Evolutionary conservation across 208 protist species (phyloP), one percentile per base, ranked within the genome.

Genomic region (Leishmania tarentolae): DNA sequence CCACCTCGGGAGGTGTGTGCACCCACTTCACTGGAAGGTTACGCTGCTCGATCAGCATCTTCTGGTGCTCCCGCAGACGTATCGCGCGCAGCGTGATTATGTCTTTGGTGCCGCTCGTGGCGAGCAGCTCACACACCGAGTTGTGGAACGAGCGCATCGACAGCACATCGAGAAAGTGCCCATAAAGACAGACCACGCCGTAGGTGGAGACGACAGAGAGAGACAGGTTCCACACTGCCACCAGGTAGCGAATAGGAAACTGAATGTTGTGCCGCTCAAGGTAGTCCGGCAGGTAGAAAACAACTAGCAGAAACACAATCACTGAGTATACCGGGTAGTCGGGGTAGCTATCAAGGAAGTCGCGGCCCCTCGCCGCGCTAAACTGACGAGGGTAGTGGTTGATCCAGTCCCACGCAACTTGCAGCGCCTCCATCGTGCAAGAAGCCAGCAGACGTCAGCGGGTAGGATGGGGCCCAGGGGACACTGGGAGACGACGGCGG

Each of bases 141-240:
- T 84, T 75, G 42, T 81, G 82, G 75, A 80, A 46, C 0, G 31
- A 53, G 61, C 73, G 35, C 5, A 85, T 71, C 2, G 70, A 68
- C 13, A 91, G 80, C n/a, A 65, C 53, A 11, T 50, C 0, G 0
- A 28, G 84, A 70, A 35, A 81, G 77, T 78, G 95, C 50, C 21
- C 75, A 82, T 89, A 57, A 21, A 79, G 87, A 85, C 87, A 85
- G 69, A 88, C 81, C 40, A 88, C 80, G n/a, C 93, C 94, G 37
- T 87, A 73, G 37, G 92, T 81, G 40, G 93, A 97, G 73, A 95
- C 96, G 42, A 88, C 35, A 15, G 93, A 88, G 31, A 98, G 87
- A 28, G 93, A 79, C 24, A 95, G 80, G 74, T 98, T 98, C 96
- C 96, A 98, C 7, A 35, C 57, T 46, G 79, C 79, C 7, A 93